Conservation (phyloP, 768 basidiomycete genomes). For the Glaciozyma antarctica region DNA sequence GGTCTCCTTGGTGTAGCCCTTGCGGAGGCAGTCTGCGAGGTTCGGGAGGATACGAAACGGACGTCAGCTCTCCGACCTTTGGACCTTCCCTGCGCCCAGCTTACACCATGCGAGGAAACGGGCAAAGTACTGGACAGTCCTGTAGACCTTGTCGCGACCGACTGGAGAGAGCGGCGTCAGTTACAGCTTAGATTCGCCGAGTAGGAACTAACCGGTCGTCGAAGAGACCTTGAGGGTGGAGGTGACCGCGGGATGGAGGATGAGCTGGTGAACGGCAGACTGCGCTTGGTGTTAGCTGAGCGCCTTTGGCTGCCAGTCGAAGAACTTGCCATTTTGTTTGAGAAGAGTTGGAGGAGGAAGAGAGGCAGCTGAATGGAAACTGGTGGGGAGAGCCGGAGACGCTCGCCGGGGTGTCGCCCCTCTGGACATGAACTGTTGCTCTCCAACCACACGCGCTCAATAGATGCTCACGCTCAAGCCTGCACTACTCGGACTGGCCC, state of each 20-base stretch:
- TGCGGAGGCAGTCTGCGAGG: constrained; percentile 45
- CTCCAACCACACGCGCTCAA: neutral
- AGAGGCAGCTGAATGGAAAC: neutral
- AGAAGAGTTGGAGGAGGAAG: neutral
- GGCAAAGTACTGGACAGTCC: constrained; percentile 80
- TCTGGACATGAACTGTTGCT: neutral
- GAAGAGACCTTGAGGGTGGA: constrained; percentile 64
- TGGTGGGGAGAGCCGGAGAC: neutral
- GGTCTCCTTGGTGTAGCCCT: constrained; percentile 56
- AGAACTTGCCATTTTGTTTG: neutral
- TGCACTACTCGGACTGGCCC: neutral
- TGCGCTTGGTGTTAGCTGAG: neutral
- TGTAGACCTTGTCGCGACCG: constrained; percentile 91
- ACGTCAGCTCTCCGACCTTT: neutral
- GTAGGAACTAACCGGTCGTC: constrained; percentile 48
- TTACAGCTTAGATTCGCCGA: neutral
- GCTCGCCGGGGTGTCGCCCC: neutral
- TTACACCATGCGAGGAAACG: constrained; percentile 74
- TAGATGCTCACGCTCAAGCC: neutral
- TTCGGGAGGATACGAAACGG: neutral
- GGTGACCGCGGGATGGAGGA: constrained; percentile 74
- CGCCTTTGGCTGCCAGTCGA: neutral
- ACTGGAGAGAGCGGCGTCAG: constrained; percentile 33
- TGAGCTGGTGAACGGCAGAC: constrained; percentile 45
- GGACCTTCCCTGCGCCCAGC: neutral